phyloP scores from a whole-genome alignment of 2,329 filamentous ascomycete species.

The Fusarium subglutinans region DNA sequence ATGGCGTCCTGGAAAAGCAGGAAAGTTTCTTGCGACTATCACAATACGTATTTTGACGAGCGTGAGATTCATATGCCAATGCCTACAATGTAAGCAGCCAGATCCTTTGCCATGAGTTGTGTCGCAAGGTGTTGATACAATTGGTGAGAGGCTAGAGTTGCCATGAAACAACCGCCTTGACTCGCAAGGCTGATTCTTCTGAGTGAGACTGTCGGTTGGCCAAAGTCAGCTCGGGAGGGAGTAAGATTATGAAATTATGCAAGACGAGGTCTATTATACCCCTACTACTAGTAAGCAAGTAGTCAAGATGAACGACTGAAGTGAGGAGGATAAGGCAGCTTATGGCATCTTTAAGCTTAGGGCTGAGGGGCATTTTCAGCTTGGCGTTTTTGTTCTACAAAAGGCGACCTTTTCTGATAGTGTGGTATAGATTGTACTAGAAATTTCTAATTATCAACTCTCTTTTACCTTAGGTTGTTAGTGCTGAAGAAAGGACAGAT shows the following conservation, averaged over 20 bases:
- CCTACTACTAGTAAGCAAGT: background rate
- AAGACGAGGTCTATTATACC: conserved; percentile 10
- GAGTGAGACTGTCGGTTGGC: conserved; percentile 1
- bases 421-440: background rate
- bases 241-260: conserved; percentile 3
- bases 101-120: background rate
- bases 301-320: background rate
- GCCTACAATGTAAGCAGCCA: conserved; percentile 4
- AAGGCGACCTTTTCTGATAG: background rate
- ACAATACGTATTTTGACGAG: background rate
- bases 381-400: background rate
- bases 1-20: conserved; percentile 36
- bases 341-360: conserved; percentile 13
- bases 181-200: conserved; percentile 16
- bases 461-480: background rate
- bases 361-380: conserved; percentile 20
- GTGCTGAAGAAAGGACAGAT: background rate
- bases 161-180: background rate
- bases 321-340: background rate
- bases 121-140: background rate
- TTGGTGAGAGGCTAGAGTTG: background rate
- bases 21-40: conserved; percentile 8
- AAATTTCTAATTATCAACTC: background rate
- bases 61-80: conserved; percentile 15
- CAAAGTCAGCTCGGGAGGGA: conserved; percentile 7